Evolutionary conservation across 148 eudicot genomes (phyloP), one percentile per base, ranked within the genome.

Genomic region (Dysphania ambrosioides): DNA sequence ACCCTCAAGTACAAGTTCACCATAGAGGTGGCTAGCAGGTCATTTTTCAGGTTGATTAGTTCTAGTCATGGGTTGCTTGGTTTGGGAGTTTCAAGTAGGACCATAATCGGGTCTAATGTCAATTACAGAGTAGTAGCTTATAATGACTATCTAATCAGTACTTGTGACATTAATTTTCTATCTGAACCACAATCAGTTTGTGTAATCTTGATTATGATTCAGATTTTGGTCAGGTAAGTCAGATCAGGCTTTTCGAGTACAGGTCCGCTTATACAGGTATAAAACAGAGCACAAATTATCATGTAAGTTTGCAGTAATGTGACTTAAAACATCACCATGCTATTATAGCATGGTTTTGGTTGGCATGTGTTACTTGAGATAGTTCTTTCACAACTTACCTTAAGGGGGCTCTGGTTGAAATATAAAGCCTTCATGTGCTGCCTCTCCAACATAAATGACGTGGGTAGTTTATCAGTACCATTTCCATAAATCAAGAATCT

Each of bases 371-470:
- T 16, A 42, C 42, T 32, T 29, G 13, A 15, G 5, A 66, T 19
- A 40, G 29, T 23, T 42, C 31, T 41, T 49, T 30, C 15, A 36
- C 1, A 59, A 55, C 75, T 79, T 87, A 94, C 98, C 97, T 94
- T 94, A 31, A 92, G 66, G 65, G 93, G 93, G 80, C 96, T 90
- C 75, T 95, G 97, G 80, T 92, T 92, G 77, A 95, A 95, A 86
- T 95, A 92, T 84, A 95, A 75, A 13, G 92, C 98, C 76, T 83
- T 86, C 88, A 89, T 73, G 74, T 86, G 91, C 79, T 92, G 87
- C 81, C 87, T 95, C 84, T 89, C 98, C 76, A 95, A 85, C 92
- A 86, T 90, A 82, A 95, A 90, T 21, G 89, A 91, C 23, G 98
- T 95, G 27, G 98, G 92, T 72, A 96, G 90, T 31, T 92, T 84